phyloP scores from a whole-genome alignment of 2,329 filamentous ascomycete genomes.

The Incumbomyces lentus region DNA sequence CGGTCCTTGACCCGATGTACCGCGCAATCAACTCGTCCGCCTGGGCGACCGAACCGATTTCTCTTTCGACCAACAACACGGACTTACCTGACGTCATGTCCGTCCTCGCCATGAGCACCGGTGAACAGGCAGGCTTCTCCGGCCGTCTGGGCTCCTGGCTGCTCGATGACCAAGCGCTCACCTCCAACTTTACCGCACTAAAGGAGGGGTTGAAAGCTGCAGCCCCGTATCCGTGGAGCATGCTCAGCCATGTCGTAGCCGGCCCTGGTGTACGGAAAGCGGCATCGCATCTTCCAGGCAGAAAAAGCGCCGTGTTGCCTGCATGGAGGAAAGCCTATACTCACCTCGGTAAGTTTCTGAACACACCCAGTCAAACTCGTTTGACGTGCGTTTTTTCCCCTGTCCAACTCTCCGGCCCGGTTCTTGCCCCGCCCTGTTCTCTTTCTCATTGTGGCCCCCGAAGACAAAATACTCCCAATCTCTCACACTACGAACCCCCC shows the following conservation, averaged over 20 bases:
- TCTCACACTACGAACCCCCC: no score
- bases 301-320: conserved; percentile 21
- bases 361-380: no score
- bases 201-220: not conserved
- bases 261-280: conserved; percentile 23
- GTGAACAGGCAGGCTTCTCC: not conserved
- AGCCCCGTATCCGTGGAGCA: not conserved
- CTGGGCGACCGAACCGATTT: conserved; percentile 19
- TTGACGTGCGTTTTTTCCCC: no score
- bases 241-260: conserved; percentile 14
- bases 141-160: conserved; percentile 4
- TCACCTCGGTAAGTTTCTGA: conserved; percentile 15
- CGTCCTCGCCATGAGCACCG: not conserved
- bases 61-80: conserved; percentile 20
- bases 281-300: conserved; percentile 20
- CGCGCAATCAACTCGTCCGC: conserved; percentile 13
- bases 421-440: no score
- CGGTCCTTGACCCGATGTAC: conserved; percentile 14
- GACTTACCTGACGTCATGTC: conserved; percentile 19
- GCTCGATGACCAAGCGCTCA: not conserved
- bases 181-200: not conserved
- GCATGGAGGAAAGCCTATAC: conserved; percentile 28
- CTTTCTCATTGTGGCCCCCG: no score
- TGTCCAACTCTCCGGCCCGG: no score
- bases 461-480: no score